phyloP scores from a whole-genome alignment of 2,329 filamentous ascomycete species.

The Geosmithia flava region DNA sequence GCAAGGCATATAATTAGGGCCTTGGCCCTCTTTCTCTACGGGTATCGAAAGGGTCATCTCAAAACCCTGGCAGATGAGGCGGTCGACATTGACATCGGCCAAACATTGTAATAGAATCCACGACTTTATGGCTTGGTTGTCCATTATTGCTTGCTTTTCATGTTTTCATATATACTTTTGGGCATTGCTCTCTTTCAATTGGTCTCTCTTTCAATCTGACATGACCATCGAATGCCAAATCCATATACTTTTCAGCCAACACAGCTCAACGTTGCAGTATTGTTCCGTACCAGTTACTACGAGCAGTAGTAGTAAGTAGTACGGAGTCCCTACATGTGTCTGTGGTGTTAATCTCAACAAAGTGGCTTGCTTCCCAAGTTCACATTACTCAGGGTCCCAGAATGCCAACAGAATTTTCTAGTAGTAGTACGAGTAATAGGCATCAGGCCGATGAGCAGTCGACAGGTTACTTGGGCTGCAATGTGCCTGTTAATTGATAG shows the following conservation, averaged over 20 bases:
- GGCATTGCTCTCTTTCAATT: neutral
- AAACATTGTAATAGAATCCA: neutral
- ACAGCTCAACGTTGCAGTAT: too few relatives aligned
- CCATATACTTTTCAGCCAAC: too few relatives aligned
- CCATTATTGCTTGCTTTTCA: neutral
- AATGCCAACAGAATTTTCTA: neutral
- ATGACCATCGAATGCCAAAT: too few relatives aligned
- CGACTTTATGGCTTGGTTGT: neutral
- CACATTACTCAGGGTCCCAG: neutral
- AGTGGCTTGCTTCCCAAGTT: too few relatives aligned
- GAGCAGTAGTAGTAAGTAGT: too few relatives aligned
- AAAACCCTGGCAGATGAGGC: neutral
- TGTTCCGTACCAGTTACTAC: too few relatives aligned
- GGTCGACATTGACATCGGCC: neutral
- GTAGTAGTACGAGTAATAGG: neutral
- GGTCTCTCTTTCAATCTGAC: neutral
- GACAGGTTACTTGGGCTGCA: neutral
- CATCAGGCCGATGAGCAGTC: neutral
- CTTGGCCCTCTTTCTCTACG: neutral
- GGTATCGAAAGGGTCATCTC: neutral
- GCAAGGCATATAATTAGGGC: neutral
- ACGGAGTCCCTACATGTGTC: too few relatives aligned
- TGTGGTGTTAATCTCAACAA: too few relatives aligned
- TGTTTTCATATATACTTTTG: neutral
- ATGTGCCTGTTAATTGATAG: neutral